phyloP scores from a whole-genome alignment of 2,329 filamentous ascomycete genomes.

The Monilinia vaccinii-corymbosi region DNA sequence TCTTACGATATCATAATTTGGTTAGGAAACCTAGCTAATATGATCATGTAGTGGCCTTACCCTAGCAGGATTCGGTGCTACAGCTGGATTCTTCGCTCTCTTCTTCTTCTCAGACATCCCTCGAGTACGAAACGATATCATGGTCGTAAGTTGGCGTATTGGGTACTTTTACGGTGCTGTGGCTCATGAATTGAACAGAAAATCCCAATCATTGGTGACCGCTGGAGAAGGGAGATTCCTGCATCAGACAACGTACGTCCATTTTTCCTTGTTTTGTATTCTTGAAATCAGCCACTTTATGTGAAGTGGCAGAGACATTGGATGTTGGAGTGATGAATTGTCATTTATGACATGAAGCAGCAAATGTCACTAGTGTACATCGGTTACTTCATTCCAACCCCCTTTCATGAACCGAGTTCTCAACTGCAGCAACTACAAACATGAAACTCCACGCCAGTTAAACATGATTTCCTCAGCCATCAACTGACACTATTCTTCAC shows the following conservation, averaged over 20 bases:
- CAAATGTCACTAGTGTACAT: background rate
- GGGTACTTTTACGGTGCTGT: background rate
- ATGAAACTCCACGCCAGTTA: background rate
- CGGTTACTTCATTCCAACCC: background rate
- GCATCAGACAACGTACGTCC: conserved; percentile 54
- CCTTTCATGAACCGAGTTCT: background rate
- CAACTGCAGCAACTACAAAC: background rate
- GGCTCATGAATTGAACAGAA: conserved; percentile 34
- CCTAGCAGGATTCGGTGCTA: conserved; percentile 46
- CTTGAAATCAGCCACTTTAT: too few relatives aligned
- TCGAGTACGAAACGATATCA: conserved; percentile 48
- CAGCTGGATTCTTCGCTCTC: conserved; percentile 44
- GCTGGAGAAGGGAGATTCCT: conserved; percentile 46
- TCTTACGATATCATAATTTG: background rate
- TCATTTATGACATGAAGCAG: background rate
- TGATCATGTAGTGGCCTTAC: conserved; percentile 39
- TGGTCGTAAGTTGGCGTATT: conserved; percentile 37
- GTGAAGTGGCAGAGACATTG: background rate
- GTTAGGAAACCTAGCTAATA: conserved; percentile 5
- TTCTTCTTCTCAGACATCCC: conserved; percentile 57
- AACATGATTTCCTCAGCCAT: background rate
- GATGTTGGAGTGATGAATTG: background rate
- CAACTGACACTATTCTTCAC: background rate
- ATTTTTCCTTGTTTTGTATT: background rate
- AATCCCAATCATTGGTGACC: conserved; percentile 42